Percentiles rank a stretch among this genome's conserved stretches.
Conservation (phyloP, 2,329 filamentous ascomycete species). For the Pseudogymnoascus sp. region DNA sequence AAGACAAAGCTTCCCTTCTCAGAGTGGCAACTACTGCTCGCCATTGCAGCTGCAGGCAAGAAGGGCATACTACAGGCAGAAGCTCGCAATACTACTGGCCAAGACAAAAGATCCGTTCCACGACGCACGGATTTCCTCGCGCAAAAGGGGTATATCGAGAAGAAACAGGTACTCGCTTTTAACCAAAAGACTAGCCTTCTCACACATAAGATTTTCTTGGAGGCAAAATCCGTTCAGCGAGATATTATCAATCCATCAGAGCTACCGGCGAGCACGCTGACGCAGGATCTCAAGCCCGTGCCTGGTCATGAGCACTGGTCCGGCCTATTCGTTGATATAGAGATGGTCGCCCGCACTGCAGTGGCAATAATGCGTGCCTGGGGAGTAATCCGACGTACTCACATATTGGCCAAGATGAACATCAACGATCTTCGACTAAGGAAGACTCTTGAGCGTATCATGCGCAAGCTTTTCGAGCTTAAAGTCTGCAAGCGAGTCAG, state of each 20-base stretch:
- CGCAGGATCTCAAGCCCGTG: slow-evolving; percentile 43
- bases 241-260: slow-evolving; percentile 12
- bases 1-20: slow-evolving; percentile 48
- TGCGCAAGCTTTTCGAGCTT: slow-evolving; percentile 46
- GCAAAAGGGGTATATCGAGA: slow-evolving; percentile 53
- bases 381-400: slow-evolving; percentile 48
- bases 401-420: slow-evolving; percentile 49
- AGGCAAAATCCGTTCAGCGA: slow-evolving; percentile 27
- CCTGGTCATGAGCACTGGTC: slow-evolving; percentile 49
- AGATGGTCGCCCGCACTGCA: slow-evolving; percentile 47
- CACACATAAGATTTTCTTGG: slow-evolving; percentile 46
- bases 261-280: slow-evolving; percentile 25
- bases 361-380: slow-evolving; percentile 49
- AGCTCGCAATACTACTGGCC: slow-evolving; percentile 46
- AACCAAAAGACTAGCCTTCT: slow-evolving; percentile 55
- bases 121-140: slow-evolving; percentile 51
- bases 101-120: slow-evolving; percentile 56
- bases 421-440: slow-evolving; percentile 47
- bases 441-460: slow-evolving; percentile 50
- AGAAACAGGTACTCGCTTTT: slow-evolving; percentile 48
- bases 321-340: slow-evolving; percentile 49
- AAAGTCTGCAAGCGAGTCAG: slow-evolving; percentile 50
- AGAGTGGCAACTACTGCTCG: slow-evolving; percentile 50
- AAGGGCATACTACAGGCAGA: slow-evolving; percentile 53
- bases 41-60: slow-evolving; percentile 45